These are phyloP conservation scores for Acacia pycnantha DNA, from an alignment of 331 rosid species.

Conservation along the genomic window DNA sequence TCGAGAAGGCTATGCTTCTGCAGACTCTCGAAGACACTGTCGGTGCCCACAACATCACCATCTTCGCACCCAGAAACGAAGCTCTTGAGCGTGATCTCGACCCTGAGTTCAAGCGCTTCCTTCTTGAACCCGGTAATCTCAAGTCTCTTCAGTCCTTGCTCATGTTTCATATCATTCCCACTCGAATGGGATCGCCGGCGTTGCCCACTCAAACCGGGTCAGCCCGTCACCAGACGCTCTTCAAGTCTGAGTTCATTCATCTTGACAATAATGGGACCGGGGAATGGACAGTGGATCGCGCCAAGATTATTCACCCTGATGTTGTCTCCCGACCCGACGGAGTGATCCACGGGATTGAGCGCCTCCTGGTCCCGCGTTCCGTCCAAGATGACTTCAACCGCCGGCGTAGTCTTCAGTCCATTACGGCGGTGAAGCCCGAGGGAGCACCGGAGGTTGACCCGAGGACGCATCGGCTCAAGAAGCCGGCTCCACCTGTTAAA, in stretches of 20 bases:
- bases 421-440: neutral
- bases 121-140: constrained; percentile 57
- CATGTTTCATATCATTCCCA: constrained; percentile 51
- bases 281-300: constrained; percentile 36
- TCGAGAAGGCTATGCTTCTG: constrained; percentile 57
- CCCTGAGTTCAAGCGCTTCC: constrained; percentile 62
- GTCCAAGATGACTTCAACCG: constrained; percentile 72
- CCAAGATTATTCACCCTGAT: constrained; percentile 42
- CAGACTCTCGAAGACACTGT: constrained; percentile 53
- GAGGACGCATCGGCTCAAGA: constrained; percentile 58
- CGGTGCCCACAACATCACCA: constrained; percentile 50
- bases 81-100: constrained; percentile 65
- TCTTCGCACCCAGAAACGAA: constrained; percentile 67
- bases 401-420: constrained; percentile 38
- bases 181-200: constrained; percentile 28
- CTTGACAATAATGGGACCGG: constrained; percentile 20
- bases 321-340: constrained; percentile 62
- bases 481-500: constrained; percentile 39
- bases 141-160: constrained; percentile 53
- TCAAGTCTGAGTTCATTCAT: neutral
- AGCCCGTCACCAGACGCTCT: constrained; percentile 37
- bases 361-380: constrained; percentile 53
- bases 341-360: constrained; percentile 63
- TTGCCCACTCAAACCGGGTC: constrained; percentile 17
- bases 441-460: constrained; percentile 75